Evolutionary conservation across 306 rosid genomes (phyloP), one percentile per base, ranked within the genome.

Genomic region (Parietaria judaica): DNA sequence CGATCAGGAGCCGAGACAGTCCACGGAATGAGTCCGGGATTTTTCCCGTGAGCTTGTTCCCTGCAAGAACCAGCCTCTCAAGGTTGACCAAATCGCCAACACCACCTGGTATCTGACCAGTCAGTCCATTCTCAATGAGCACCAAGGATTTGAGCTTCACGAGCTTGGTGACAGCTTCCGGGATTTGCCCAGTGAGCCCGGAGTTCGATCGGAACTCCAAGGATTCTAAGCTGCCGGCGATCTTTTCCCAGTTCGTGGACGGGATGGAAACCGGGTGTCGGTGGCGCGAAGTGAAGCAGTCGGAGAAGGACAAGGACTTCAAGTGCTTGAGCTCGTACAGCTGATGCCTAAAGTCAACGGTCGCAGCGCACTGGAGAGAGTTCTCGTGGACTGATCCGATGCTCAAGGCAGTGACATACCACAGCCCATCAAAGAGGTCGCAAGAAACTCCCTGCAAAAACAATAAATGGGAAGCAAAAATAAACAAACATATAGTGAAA

Each of bases 351-450:
- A 94, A 84, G 56, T 84, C 81, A 41, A 78, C 65, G 48, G 64
- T 75, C 67, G 60, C 38, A 13, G 78, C 68, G 72, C 99, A 94
- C 67, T 47, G 45, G 0, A 94, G 86, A 4, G 95, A 94, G 67
- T 94, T 94, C 15, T 94, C 99, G 61, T 80, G 90, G 66, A 85
- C 14, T 3, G 94, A 87, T 74, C 99, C 99, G 67, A 88, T 74
- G 64, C 76, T 82, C 47, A 94, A 35, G n/a, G 62, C 69, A 62
- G 89, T 82, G 43, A 88, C 94, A 75, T 86, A 82, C 99, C 99
- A 94, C 51, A 80, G 52, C 60, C 95, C 99, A 74, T 86, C 70
- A 58, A 76, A 76, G 44, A 81, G 70, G 72, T 94, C 99, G 81
- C 99, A 94, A 36, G 97, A 82, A 11, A 94, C 89, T 6, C 97